Base-by-base conservation (phyloP, 164 flowering plant genomes). In the Hamamelis virginiana region DNA sequence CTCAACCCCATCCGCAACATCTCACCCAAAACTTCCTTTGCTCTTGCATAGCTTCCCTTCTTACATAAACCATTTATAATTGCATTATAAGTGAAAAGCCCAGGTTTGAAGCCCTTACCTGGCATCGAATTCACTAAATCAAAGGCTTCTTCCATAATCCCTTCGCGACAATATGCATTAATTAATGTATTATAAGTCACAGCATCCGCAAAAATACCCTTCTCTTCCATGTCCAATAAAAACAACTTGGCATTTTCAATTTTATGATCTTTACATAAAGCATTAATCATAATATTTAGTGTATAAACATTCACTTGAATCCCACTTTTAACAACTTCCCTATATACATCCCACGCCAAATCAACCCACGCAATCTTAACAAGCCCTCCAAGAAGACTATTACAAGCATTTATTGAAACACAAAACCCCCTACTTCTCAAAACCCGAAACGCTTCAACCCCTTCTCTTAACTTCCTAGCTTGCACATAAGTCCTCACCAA, bases 401-500 rank as follows among this genome's bases (percentile, higher is more conserved):
- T 94, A 69, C 89, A 91, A 38, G 91, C 94, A 84, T 90, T 86
- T 5, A 91, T 71, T 18, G 94, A 78, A 60, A 84, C 82, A 47
- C 65, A 58, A 74, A 90, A 14, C 9, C 88, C 89, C 80, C 68
- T 84, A 60, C 78, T 71, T 56, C 67, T 79, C 78, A 92, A 67
- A 21, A 80, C 63, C 67, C 73, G 66, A 69, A 94, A 88, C 3
- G 82, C 96, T 73, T 91, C 96, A 0, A 80, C 67, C 43, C 82
- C 86, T 78, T 87, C 97, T 66, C 92, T 82, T 26, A 91, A 52
- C 81, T 86, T 91, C 80, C 87, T 85, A 70, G 91, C 92, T 61
- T 94, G 97, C 71, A 91, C 96, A 69, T 86, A 94, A 75, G 91
- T 91, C 80, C 89, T 86, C 56, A 91, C 69, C 78, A 94, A 75